Base-by-base conservation (phyloP, 345 rosid species). In the Populus euphratica region DNA sequence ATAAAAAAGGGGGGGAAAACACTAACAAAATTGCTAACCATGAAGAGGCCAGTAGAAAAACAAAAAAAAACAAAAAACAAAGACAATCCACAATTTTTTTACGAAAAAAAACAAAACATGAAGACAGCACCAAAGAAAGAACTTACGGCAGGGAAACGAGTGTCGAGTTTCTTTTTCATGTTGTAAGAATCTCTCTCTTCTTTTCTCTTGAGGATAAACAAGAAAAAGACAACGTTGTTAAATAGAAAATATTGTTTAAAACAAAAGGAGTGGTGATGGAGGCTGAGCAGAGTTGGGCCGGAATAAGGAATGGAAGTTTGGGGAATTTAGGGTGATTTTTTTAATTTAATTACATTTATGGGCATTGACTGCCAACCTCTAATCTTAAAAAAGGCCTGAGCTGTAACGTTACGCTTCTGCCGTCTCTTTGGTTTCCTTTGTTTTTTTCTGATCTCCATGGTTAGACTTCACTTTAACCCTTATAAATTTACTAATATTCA, bases 91-190 rank as follows among this genome's bases (percentile, higher is more conserved):
- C 21, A 49, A 5, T 49, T 17, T 5, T 44, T 44, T 10, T 10
- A 11, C 2, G 12, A 4, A 16, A 49, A 49, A 47, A 49, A 1
- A 49, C 5, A 16, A 49, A 5, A 49, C 1, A n/a, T n/a, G 54
- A 49, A 49, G 6, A 44, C 14, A 44, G 16, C 20, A 59, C 11
- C 4, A 73, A 44, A 39, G 6, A 36, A 35, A 50, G 59, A 38
- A 41, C 75, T 71, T 72, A 76, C 79, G 1, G 83, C 83, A 14
- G 80, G 88, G 78, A 86, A 86, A 63, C 86, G 88, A 69, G 86
- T 86, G 73, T 86, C 88, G 70, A 86, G 88, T 75, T 81, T 86
- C 83, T 83, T 86, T 78, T 63, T 86, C 88, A 83, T 86, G 83
- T 12, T 43, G 61, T 5, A 4, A 49, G 21, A 17, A 17, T 49